Conservation (phyloP, 2,329 filamentous ascomycete genomes). For the Talaromyces sp. region DNA sequence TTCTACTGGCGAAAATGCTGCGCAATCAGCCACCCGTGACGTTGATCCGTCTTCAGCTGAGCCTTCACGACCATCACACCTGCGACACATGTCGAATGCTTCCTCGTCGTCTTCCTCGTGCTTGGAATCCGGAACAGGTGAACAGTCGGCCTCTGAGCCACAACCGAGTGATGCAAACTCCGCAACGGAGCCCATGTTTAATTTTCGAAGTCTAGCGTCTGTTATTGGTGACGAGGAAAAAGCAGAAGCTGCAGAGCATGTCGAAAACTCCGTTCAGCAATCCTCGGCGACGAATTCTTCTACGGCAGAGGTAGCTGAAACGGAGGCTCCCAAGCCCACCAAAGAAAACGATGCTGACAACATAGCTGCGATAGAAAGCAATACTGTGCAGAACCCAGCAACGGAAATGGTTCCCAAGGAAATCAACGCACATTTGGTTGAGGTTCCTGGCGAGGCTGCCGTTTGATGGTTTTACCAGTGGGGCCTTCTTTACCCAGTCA, state of each 20-base stretch:
- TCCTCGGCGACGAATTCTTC: constrained; percentile 14
- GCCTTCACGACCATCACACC: constrained; percentile 60
- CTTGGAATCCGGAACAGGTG: constrained; percentile 53
- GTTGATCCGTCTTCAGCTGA: constrained; percentile 37
- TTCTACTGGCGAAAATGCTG: neutral
- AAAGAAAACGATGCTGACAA: constrained; percentile 2
- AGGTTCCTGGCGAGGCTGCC: constrained; percentile 25
- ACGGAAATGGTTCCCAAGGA: constrained; percentile 27
- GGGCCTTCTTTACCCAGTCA: neutral
- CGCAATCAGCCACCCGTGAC: constrained; percentile 14
- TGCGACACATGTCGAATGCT: constrained; percentile 79
- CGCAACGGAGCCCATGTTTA: constrained; percentile 75
- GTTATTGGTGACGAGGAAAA: constrained; percentile 68
- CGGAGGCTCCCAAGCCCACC: constrained; percentile 15
- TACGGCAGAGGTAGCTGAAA: neutral
- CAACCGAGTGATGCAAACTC: constrained; percentile 46
- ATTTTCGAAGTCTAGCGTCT: constrained; percentile 80
- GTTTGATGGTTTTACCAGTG: constrained; percentile 13
- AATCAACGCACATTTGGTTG: constrained; percentile 31
- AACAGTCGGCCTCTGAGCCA: constrained; percentile 43
- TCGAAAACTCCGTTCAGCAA: constrained; percentile 26
- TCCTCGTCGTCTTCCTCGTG: constrained; percentile 78
- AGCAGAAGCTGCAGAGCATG: constrained; percentile 24
- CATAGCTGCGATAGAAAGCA: constrained; percentile 8
- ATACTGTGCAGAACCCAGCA: constrained; percentile 13